Percentiles rank a stretch among this genome's conserved stretches.
These are phyloP conservation scores for Huntiella omanensis DNA, from an alignment of 2,329 filamentous ascomycete genomes.

Conservation along the genomic window DNA sequence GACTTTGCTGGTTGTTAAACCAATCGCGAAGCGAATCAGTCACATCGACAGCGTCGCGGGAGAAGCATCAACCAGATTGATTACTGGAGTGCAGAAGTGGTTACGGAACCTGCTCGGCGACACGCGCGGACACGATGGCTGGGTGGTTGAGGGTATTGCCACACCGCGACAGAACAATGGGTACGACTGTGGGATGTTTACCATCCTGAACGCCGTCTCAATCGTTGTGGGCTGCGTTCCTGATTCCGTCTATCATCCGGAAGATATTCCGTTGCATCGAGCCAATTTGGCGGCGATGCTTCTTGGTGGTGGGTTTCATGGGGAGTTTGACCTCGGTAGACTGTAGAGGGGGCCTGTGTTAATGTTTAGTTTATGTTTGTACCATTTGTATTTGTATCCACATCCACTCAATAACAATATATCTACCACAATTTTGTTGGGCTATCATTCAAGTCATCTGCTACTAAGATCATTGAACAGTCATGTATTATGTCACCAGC, in stretches of 20 bases:
- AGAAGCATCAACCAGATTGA: constrained; percentile 22
- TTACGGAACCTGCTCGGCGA: constrained; percentile 36
- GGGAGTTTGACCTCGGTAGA: constrained; percentile 31
- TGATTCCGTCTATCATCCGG: constrained; percentile 25
- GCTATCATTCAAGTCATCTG: no score
- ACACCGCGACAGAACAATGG: constrained; percentile 44
- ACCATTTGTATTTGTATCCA: no score
- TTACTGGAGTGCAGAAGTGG: constrained; percentile 30
- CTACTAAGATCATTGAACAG: no score
- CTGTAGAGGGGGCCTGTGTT: no score
- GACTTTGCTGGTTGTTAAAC: constrained; percentile 51
- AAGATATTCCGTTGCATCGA: constrained; percentile 40
- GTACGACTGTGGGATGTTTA: constrained; percentile 58
- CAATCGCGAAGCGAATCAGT: constrained; percentile 37
- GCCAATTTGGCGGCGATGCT: constrained; percentile 45
- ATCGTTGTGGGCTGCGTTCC: constrained; percentile 31
- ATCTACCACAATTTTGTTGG: no score
- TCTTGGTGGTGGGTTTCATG: constrained; percentile 46
- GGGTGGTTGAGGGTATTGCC: constrained; percentile 32
- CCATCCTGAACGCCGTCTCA: constrained; percentile 53
- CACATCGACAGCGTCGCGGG: constrained; percentile 49
- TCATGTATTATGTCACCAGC: no score
- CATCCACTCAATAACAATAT: no score
- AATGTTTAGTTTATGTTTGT: no score
- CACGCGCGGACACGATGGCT: constrained; percentile 36